These are phyloP conservation scores for Umbelopsis isabellina DNA, from an alignment of 192 early-diverging fungal species.

Conservation along the genomic window DNA sequence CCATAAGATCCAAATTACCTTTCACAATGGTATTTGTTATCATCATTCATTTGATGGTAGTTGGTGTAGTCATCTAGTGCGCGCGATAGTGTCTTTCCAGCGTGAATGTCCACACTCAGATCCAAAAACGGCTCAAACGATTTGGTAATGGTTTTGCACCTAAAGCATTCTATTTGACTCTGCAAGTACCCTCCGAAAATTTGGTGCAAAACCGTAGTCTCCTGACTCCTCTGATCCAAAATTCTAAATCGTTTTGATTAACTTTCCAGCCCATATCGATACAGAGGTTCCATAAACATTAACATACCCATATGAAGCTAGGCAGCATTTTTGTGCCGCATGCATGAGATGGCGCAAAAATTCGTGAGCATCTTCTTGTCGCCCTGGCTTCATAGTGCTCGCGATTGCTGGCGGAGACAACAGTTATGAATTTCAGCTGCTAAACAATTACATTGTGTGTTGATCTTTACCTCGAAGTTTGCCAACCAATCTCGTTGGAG, in stretches of 20 bases:
- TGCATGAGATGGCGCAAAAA: slow-evolving; percentile 74
- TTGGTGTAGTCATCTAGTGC: slow-evolving; percentile 72
- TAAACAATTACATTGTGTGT: neutral
- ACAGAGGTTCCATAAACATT: too few species aligned
- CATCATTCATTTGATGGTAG: slow-evolving; percentile 12
- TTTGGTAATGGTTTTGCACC: slow-evolving; percentile 73
- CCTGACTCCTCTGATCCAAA: slow-evolving; percentile 71
- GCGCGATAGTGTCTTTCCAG: slow-evolving; percentile 66
- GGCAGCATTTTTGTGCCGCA: slow-evolving; percentile 65
- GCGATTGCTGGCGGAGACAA: slow-evolving; percentile 52
- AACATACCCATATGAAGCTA: slow-evolving; percentile 51
- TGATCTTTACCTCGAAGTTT: slow-evolving; percentile 42
- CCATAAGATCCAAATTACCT: neutral
- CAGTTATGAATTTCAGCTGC: neutral
- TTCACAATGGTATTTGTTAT: slow-evolving; percentile 22
- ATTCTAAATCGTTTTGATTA: slow-evolving; percentile 40
- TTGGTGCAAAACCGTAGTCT: slow-evolving; percentile 78
- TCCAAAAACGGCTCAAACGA: slow-evolving; percentile 76
- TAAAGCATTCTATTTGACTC: slow-evolving; percentile 72
- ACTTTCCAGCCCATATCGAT: too few species aligned
- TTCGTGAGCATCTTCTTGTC: slow-evolving; percentile 87
- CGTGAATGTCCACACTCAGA: slow-evolving; percentile 74
- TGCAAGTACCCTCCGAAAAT: slow-evolving; percentile 86
- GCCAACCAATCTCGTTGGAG: slow-evolving; percentile 58
- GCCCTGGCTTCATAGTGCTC: slow-evolving; percentile 75